Evolutionary conservation across 2,329 filamentous ascomycete genomes (phyloP), one percentile per base, ranked within the genome.

Genomic region (Aureobasidium melanogenum): DNA sequence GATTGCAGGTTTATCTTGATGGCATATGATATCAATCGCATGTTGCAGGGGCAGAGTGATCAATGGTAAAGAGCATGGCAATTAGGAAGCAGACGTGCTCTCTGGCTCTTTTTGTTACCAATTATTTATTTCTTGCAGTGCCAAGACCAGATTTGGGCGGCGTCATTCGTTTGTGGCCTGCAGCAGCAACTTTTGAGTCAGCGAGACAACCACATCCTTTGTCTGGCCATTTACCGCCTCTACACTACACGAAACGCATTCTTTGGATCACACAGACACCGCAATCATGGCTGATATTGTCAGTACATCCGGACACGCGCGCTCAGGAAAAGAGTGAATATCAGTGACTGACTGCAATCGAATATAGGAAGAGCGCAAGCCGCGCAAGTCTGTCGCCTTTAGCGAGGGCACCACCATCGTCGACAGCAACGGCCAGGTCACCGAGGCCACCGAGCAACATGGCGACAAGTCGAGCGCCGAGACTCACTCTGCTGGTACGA

Each of bases 361-460:
- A 39, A 39, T 19, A 59, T 63, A 79, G 77, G 75, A 78, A 63
- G 82, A 86, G 70, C 82, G 83, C 73, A 91, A 89, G 76, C 85
- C 88, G 71, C 88, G 92, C 78, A 96, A 97, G 79, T 95, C 91
- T 50, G 93, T 97, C 71, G 87, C 91, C 66, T 97, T 97, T 76
- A 92, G 88, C 73, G 89, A 94, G 76, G 89, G 90, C 71, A 84
- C 90, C 69, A 84, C 89, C 67, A 86, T 96, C 70, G 92, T 97
- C 74, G 89, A 96, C 80, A 84, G 85, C 76, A 89, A 96, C 82
- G 93, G 93, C 70, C 85, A 87, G 73, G 85, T 97, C 73, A 90
- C 84, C 70, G 86, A 88, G 77, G 82, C 85, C 74, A 85, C 89
- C 74, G 83, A 86, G 67, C 81, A 83, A 71, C 67, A 70, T 63